Base-by-base conservation (phyloP, 2,329 filamentous ascomycete genomes). In the Pochonia chlamydosporia region DNA sequence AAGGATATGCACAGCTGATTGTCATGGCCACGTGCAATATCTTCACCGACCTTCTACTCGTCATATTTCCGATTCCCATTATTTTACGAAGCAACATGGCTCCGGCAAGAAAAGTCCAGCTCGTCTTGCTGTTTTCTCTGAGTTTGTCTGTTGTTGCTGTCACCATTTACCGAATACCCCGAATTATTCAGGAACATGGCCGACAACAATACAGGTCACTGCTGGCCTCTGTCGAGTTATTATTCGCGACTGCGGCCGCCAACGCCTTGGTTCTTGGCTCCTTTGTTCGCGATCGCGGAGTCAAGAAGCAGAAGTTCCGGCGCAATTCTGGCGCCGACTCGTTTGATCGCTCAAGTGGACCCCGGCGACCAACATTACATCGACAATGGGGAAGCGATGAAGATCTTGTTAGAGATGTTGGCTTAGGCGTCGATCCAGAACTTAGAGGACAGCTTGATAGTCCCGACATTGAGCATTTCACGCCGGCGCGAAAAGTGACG, bases 21-120 rank as follows among this genome's bases (percentile, higher is more conserved):
- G 91, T 89, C 24, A 93, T 96, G 85, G 89, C 89, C n/a, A 76
- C 80, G 5, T 87, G 86, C 65, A 93, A 96, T 61, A 84, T 96
- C 50, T 69, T 95, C 26, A 96, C 92, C 14, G 93, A 99, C 62
- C 68, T 96, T 3, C 72, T 96, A 1, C 81, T 99, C 9, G 82
- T 97, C 54, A 75, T 86, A 45, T 96, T 96, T 54, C 93, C 93
- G 0, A 86, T 96, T 23, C 87, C 91, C 0, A 88, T 97, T 56
- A 90, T 97, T 50, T 65, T 95, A 28, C 76, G 78, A 44, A 93
- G 89, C 40, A 76, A 81, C 11, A 92, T 96, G 82, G 73, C 76
- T 0, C 57, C 84, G 18, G 88, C 84, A 63, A 83, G 87, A 54
- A 96, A 96, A 66, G 54, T 90, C 10, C 87, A 88, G 51, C 81